Conservation (phyloP, 305 asterid species). For the Solanum hybrid region DNA sequence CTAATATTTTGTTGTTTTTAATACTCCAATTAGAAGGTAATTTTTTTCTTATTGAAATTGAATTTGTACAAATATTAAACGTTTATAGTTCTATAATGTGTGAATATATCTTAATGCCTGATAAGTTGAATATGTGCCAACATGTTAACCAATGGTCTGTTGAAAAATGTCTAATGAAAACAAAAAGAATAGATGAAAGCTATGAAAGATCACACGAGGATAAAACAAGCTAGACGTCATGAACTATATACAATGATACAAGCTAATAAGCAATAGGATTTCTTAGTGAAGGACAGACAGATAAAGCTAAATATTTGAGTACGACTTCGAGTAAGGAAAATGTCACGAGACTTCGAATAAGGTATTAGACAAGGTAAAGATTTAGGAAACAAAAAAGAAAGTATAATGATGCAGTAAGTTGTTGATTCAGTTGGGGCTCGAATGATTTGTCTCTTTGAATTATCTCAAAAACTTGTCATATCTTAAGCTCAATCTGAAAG, state of each 20-base stretch:
- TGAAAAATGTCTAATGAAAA: no score
- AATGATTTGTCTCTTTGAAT: not conserved
- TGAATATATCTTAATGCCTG: not conserved
- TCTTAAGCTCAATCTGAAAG: not conserved
- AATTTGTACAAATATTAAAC: not conserved
- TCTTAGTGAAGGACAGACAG: not conserved
- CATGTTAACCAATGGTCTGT: not conserved
- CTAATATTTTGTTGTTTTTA: not conserved
- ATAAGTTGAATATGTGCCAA: not conserved
- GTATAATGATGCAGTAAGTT: not conserved
- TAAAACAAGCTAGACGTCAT: not conserved
- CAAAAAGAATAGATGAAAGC: not conserved
- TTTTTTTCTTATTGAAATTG: not conserved
- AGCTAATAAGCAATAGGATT: not conserved
- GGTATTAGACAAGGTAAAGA: not conserved
- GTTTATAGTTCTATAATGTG: not conserved
- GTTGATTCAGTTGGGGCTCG: not conserved
- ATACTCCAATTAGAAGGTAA: not conserved
- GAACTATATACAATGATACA: not conserved
- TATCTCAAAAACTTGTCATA: not conserved
- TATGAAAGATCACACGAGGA: not conserved
- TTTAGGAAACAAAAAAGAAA: not conserved
- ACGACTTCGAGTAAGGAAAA: not conserved
- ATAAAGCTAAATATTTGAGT: not conserved
- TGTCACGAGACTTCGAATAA: not conserved